Evolutionary conservation across 192 early-diverging fungal species (phyloP), one percentile per base, ranked within the genome.

Genomic region (Coemansia asiatica): DNA sequence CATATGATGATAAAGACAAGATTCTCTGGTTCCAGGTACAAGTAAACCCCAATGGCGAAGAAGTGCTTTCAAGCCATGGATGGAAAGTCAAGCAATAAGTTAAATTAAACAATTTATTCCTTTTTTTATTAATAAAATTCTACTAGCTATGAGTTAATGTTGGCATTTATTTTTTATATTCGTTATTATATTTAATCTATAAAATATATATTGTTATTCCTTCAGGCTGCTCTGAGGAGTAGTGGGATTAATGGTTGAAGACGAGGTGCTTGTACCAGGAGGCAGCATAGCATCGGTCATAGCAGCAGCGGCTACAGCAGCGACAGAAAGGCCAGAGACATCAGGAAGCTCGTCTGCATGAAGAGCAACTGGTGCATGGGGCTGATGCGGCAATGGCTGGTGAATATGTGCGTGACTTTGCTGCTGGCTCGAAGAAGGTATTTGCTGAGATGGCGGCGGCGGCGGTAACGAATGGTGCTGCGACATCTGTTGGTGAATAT

Each of bases 21-120:
- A 56, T 64, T 2, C 49, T 79, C 59, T 79, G 76, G 76, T 70
- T 79, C 70, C 57, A 79, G 13, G 63, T 79, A 18, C 25, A 73
- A 48, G 61, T 72, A 8, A 57, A 28, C 18, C 8, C 48, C 0
- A 29, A 69, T 4, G 67, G 64, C 40, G 50, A 70, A n/a, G 76
- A 79, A 33, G 29, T 67, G 27, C 16, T 79, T 26, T 27, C 33
- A 0, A 46, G 50, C 2, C 62, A 54, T 29, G 66, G 71, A 60
- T 60, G 67, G 58, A 56, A 57, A 31, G 18, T 58, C 8, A 66
- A 66, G 19, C 1, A 18, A 25, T 10, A 44, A 22, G 28, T 18
- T 33, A 19, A 19, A 58, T 58, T 8, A 44, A 44, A 44, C 8
- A 44, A 3, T 44, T 2, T 44, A 44, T 12, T 44, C 8, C 27